Evolutionary conservation across 768 basidiomycete genomes (phyloP), one percentile per base, ranked within the genome.

Genomic region (Tylopilus vinaceipallidus): DNA sequence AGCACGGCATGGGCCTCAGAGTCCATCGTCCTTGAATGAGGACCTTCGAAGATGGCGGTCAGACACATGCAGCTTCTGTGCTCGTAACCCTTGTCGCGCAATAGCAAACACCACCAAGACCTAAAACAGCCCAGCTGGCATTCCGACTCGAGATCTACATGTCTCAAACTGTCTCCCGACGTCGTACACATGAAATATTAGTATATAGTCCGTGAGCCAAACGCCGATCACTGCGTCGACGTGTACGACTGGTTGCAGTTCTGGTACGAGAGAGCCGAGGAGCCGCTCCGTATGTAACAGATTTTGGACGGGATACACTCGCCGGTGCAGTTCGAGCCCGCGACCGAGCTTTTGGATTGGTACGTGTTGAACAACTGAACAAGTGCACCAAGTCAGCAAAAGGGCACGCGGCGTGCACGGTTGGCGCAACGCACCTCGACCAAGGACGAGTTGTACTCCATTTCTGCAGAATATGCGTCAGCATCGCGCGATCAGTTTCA

Each of bases 251-350:
- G 65, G n/a, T 65, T 57, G 57, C 87, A 88, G 59, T 83, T 86
- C 59, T 79, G 70, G 50, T 67, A 68, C 26, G 78, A 80, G 45
- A 89, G 69, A 24, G 74, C 70, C 3, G 76, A 77, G 23, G 85
- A 87, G 6, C 82, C 86, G 56, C 84, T 86, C 33, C 86, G 75
- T 33, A 88, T 82, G 57, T 86, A 86, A 61, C 84, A 89, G 33
- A 86, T 81, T 65, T 79, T 88, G 27, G 84, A 82, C 0, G 63
- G 43, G 19, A 75, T 59, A 59, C 87, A 88, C 19, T 75, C 72
- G 1, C 74, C 80, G 0, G 74, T 79, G 64, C 87, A 88, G 24
- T 78, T 55, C 16, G 55, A 47, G n/a, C 78, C 74, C 30, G 59
- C 66, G 6, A 77, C 70, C 10, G 84, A 84, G 52, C 73, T 73